Percentiles rank a stretch among this genome's conserved stretches.
These are phyloP conservation scores for Mesembryanthemum crystallinum DNA, from an alignment of 148 eudicot species.

Conservation along the genomic window DNA sequence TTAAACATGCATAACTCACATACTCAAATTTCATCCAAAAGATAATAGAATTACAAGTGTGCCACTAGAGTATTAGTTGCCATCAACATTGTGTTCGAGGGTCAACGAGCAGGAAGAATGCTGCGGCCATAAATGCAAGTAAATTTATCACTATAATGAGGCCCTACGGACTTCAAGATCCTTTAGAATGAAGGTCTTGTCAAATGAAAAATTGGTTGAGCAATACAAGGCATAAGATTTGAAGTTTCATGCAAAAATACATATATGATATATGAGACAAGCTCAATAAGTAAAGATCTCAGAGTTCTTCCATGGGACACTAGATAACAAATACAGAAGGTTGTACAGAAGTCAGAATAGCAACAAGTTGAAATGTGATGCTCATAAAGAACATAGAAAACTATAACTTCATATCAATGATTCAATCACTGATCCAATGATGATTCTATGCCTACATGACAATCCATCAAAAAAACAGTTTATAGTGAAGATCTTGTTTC, in stretches of 20 bases:
- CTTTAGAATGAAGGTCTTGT: neutral
- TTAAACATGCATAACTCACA: no score
- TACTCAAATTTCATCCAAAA: no score
- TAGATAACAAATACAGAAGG: neutral
- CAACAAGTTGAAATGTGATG: neutral
- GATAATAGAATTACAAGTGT: no score
- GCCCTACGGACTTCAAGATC: neutral
- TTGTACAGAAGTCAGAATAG: neutral
- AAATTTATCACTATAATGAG: neutral
- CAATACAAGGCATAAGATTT: neutral
- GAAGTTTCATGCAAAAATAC: neutral
- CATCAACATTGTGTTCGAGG: no score
- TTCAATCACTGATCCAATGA: neutral
- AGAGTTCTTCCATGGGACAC: neutral
- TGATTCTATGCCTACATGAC: neutral
- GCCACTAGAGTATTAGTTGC: no score
- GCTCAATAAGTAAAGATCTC: neutral
- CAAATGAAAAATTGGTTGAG: no score
- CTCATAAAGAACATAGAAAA: neutral
- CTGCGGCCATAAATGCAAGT: no score
- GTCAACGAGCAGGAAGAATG: no score
- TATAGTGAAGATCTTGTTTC: neutral
- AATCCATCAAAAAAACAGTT: neutral
- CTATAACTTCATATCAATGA: neutral
- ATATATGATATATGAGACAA: neutral